These are phyloP conservation scores for Arthroderma sp. DNA, from an alignment of 2,329 filamentous ascomycete species.

Conservation along the genomic window DNA sequence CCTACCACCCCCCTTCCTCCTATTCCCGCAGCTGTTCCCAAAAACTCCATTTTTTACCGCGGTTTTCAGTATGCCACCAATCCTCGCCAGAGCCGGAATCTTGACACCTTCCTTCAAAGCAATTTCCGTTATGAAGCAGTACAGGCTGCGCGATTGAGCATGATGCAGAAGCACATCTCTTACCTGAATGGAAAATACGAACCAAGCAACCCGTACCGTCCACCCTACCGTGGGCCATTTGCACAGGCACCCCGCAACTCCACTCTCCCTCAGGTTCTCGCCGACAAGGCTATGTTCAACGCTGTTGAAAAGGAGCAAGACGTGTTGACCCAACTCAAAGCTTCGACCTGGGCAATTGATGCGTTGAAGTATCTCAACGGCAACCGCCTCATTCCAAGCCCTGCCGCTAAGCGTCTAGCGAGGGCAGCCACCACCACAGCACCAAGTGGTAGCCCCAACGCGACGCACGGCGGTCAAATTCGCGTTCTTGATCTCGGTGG, in stretches of 20 bases:
- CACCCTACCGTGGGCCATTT: conserved; percentile 56
- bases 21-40: conserved; percentile 34
- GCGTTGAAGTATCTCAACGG: conserved; percentile 48
- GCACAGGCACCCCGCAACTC: conserved; percentile 64
- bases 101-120: conserved; percentile 75
- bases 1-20: conserved; percentile 11
- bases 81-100: conserved; percentile 35
- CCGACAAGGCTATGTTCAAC: conserved; percentile 25
- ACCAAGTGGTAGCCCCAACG: conserved; percentile 13
- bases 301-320: conserved; percentile 62
- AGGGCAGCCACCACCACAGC: conserved; percentile 13
- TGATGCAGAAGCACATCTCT: conserved; percentile 59
- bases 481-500: conserved; percentile 79
- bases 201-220: conserved; percentile 54
- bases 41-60: conserved; percentile 73
- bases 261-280: conserved; percentile 47
- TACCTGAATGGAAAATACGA: conserved; percentile 78
- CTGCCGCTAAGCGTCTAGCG: conserved; percentile 30
- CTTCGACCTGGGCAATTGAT: conserved; percentile 49
- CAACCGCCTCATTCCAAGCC: conserved; percentile 45
- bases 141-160: conserved; percentile 66
- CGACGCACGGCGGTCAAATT: conserved; percentile 33
- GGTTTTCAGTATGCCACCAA: conserved; percentile 62
- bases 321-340: conserved; percentile 56
- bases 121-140: conserved; percentile 77